phyloP scores from a whole-genome alignment of 805 yeast species.

The Ogataea nakhonphanomensis region DNA sequence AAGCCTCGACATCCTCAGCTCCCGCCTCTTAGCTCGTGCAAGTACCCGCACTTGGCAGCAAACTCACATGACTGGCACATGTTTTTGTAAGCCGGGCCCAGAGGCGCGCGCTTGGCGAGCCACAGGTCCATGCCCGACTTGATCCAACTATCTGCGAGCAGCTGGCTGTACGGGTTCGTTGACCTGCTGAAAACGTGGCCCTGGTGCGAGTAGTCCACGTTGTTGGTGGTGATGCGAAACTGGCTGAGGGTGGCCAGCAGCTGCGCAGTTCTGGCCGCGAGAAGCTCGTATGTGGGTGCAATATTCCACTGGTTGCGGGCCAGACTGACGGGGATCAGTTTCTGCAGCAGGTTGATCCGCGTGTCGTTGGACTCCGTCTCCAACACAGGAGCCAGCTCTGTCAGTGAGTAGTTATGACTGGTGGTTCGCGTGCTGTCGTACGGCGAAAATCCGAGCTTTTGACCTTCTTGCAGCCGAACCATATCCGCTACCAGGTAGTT shows the following conservation, averaged over 20 bases:
- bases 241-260: constrained; percentile 17
- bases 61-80: constrained; percentile 59
- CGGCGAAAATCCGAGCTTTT: constrained; percentile 37
- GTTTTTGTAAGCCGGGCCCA: constrained; percentile 36
- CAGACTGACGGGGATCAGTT: constrained; percentile 13
- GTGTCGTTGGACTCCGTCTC: constrained; percentile 2
- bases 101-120: constrained; percentile 55
- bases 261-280: constrained; percentile 55
- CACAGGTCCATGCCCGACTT: constrained; percentile 45
- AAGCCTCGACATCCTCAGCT: not conserved
- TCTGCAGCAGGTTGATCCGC: constrained; percentile 5
- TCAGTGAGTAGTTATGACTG: constrained; percentile 5
- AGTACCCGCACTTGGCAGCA: constrained; percentile 38
- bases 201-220: constrained; percentile 53
- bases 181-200: constrained; percentile 41
- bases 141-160: constrained; percentile 30
- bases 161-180: constrained; percentile 36
- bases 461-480: constrained; percentile 43
- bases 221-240: constrained; percentile 33
- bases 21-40: constrained; percentile 7
- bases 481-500: constrained; percentile 41
- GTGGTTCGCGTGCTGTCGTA: constrained; percentile 34
- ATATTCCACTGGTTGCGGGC: constrained; percentile 41
- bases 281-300: constrained; percentile 54
- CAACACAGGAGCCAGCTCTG: not conserved